Evolutionary conservation across 2,329 filamentous ascomycete species (phyloP).

Genomic region (Coleophoma cylindrospora): DNA sequence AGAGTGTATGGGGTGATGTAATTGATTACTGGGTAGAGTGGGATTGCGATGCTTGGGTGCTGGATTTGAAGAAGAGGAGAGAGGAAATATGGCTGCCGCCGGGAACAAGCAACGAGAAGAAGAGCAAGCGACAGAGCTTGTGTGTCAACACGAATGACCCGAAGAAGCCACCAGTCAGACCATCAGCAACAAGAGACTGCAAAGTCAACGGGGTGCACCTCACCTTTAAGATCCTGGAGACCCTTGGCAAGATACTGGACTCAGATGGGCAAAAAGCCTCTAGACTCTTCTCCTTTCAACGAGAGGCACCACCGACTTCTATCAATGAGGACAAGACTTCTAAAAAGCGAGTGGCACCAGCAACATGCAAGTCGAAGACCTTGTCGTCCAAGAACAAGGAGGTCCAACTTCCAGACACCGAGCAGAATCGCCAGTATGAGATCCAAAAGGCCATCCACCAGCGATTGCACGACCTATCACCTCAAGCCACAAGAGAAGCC

Average conservation of each 20-base stretch:
- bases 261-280: conserved; percentile 8
- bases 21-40: conserved; percentile 72
- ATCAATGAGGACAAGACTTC: too few species aligned
- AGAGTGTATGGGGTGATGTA: conserved; percentile 67
- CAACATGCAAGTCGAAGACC: too few species aligned
- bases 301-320: too few species aligned
- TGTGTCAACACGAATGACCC: not conserved
- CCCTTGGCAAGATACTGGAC: conserved; percentile 14
- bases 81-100: conserved; percentile 25
- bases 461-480: not conserved
- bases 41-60: conserved; percentile 72
- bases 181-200: conserved; percentile 20
- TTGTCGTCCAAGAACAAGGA: too few species aligned
- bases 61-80: conserved; percentile 41
- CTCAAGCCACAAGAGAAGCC: not conserved
- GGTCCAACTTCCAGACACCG: not conserved
- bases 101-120: conserved; percentile 8
- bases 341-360: too few species aligned
- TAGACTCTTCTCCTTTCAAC: too few species aligned
- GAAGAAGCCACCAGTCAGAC: conserved; percentile 9
- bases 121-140: not conserved
- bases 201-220: conserved; percentile 22
- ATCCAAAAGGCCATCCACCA: not conserved
- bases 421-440: not conserved
- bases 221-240: conserved; percentile 24